These are phyloP conservation scores for Penicillium sp. DNA, from an alignment of 2,329 filamentous ascomycete genomes.

Conservation along the genomic window DNA sequence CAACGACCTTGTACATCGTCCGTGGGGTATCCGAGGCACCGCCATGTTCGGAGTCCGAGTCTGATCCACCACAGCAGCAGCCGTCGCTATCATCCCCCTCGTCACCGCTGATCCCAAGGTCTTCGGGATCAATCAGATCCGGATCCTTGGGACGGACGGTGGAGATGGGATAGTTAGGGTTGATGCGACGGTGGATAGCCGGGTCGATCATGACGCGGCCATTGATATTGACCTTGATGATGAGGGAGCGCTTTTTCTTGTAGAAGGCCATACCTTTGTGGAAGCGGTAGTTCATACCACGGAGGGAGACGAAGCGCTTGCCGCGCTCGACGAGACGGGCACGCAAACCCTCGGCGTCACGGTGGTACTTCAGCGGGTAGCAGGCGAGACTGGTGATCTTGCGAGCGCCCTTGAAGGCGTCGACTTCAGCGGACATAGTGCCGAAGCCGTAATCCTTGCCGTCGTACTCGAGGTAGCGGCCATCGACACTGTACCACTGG, in stretches of 20 bases:
- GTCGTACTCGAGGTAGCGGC: conserved; percentile 77
- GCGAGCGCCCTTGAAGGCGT: conserved; percentile 73
- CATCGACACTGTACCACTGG: conserved; percentile 73
- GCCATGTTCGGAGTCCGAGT: conserved; percentile 40
- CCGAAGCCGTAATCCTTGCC: conserved; percentile 81
- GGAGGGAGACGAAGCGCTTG: conserved; percentile 77
- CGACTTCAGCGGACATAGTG: conserved; percentile 65
- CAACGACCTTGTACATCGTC: conserved; percentile 53
- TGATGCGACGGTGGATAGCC: conserved; percentile 75
- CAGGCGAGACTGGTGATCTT: conserved; percentile 76
- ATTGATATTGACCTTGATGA: conserved; percentile 79
- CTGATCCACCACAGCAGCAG: conserved; percentile 40
- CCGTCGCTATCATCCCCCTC: conserved; percentile 41
- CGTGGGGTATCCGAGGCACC: conserved; percentile 35
- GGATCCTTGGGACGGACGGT: conserved; percentile 70
- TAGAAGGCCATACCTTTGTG: conserved; percentile 82
- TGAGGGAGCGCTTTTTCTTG: conserved; percentile 68
- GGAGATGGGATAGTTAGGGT: conserved; percentile 80
- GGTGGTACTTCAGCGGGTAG: conserved; percentile 79
- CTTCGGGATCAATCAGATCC: conserved; percentile 53
- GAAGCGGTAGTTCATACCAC: conserved; percentile 77
- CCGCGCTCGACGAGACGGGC: conserved; percentile 72
- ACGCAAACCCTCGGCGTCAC: conserved; percentile 64
- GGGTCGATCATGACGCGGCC: conserved; percentile 87
- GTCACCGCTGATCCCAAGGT: conserved; percentile 20